Base-by-base conservation (phyloP, 352 stramenopile species). In the Globisporangium alternatum region DNA sequence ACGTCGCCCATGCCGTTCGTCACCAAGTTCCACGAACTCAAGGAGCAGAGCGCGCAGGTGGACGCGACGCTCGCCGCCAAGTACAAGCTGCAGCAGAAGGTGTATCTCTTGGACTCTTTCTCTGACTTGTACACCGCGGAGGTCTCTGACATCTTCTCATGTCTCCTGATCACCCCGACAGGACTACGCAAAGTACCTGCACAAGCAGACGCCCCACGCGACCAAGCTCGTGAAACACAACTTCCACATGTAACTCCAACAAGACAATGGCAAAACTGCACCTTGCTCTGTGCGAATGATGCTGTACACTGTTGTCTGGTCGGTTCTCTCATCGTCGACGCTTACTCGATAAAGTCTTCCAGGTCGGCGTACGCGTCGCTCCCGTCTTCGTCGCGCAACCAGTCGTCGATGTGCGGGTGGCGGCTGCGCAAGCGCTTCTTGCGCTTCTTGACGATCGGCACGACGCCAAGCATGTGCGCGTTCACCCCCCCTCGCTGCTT, bases 301-400 rank as follows among this genome's bases (percentile, higher is more conserved):
- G 43, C 30, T 56, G 17, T 43, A 56, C 51, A 56, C 15, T 28
- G 35, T 60, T 51, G 28, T 15, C 9, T 60, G 48, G 13, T 13
- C 51, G 8, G 17, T 33, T 47, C 9, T 19, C 5, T 31, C 28
- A 33, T 15, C 3, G 21, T 28, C 12, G 28, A 6, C 17, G 21
- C 43, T 68, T 80, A 85, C 66, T 82, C 83, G 71, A 91, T 90
- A 65, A 91, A 91, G 64, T 91, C 83, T 67, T 91, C 83, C 21
- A 91, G 65, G 59, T 91, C 83, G 43, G 76, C 83, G 52, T 80
- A 91, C 28, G 83, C 83, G 56, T 91, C 83, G 31, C 69, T 76
- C 13, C 83, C 83, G 43, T 85, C 74, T 69, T 91, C 83, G 71
- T 91, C 83, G 19, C 82, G 78, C 8, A 91, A 71, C 47, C 81